A percentile compares a stretch with the other conserved stretches of the same genome.
These are phyloP conservation scores for Alloascoidea africana DNA, from an alignment of 805 yeast genomes.

Conservation along the genomic window DNA sequence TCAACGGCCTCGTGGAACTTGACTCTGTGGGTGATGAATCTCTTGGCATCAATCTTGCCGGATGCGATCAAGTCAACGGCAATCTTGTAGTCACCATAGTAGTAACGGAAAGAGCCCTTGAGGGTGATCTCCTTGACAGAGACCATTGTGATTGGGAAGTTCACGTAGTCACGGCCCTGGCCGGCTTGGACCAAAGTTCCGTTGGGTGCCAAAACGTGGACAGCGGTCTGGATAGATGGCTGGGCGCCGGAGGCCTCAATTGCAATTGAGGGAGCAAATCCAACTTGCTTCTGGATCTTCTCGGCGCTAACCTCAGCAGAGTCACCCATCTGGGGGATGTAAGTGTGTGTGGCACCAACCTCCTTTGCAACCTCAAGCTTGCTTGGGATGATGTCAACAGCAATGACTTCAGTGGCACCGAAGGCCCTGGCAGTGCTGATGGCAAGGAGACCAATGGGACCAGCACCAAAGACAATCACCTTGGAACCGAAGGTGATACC, in stretches of 20 bases:
- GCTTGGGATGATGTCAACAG: constrained; percentile 54
- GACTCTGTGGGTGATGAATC: constrained; percentile 61
- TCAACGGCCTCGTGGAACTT: constrained; percentile 55
- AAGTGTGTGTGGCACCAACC: constrained; percentile 53
- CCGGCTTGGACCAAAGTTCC: constrained; percentile 80
- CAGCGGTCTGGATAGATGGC: constrained; percentile 55
- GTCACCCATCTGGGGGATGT: constrained; percentile 28
- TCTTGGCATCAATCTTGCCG: constrained; percentile 51
- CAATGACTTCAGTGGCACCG: constrained; percentile 58
- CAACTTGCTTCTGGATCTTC: constrained; percentile 15
- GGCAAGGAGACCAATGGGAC: constrained; percentile 71
- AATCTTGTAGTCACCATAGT: constrained; percentile 58
- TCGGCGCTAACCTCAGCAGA: constrained; percentile 23
- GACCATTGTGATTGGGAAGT: constrained; percentile 61
- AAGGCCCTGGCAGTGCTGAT: constrained; percentile 62
- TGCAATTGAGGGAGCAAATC: constrained; percentile 35
- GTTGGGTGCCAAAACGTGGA: constrained; percentile 43
- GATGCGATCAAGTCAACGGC: constrained; percentile 52
- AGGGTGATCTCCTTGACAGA: constrained; percentile 48
- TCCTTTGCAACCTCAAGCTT: constrained; percentile 54
- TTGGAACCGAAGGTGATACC: constrained; percentile 47
- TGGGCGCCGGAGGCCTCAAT: constrained; percentile 82
- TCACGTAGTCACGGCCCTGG: constrained; percentile 55
- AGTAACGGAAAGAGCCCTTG: constrained; percentile 72
- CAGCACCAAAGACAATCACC: constrained; percentile 78